Percentiles rank a stretch among this genome's conserved stretches.
phyloP scores from a whole-genome alignment of 2,329 filamentous ascomycete genomes.

The Coniochaeta ligniaria region DNA sequence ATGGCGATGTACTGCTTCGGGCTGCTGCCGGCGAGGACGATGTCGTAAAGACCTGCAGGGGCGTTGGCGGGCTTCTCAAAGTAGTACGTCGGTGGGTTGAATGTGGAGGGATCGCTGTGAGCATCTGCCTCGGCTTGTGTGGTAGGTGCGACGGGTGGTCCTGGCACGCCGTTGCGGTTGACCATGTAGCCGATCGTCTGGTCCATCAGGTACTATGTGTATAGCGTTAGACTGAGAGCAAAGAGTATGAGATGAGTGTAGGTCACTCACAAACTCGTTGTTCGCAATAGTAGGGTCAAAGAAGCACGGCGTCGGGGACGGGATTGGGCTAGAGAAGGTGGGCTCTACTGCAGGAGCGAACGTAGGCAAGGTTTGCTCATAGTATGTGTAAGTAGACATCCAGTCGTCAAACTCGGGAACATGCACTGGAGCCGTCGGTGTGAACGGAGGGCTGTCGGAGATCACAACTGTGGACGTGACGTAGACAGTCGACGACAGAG shows the following conservation, averaged over 20 bases:
- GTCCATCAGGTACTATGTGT: not conserved
- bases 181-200: not conserved
- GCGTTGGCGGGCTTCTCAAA: not conserved
- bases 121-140: not conserved
- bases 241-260: too few species aligned
- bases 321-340: not conserved
- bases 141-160: not conserved
- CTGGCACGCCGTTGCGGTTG: not conserved
- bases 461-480: conserved; percentile 1
- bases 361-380: conserved; percentile 1
- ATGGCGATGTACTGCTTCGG: not conserved
- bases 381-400: conserved; percentile 1
- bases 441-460: not conserved
- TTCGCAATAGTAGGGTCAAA: not conserved
- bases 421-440: not conserved
- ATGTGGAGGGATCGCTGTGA: not conserved
- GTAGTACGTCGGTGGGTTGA: not conserved
- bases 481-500: not conserved
- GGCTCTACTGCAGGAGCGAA: not conserved
- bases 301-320: not conserved
- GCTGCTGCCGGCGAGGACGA: not conserved
- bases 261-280: not conserved
- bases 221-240: too few species aligned
- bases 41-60: not conserved
- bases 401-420: conserved; percentile 1